Base-by-base conservation (phyloP, 768 basidiomycete species). In the Astraeus odoratus region DNA sequence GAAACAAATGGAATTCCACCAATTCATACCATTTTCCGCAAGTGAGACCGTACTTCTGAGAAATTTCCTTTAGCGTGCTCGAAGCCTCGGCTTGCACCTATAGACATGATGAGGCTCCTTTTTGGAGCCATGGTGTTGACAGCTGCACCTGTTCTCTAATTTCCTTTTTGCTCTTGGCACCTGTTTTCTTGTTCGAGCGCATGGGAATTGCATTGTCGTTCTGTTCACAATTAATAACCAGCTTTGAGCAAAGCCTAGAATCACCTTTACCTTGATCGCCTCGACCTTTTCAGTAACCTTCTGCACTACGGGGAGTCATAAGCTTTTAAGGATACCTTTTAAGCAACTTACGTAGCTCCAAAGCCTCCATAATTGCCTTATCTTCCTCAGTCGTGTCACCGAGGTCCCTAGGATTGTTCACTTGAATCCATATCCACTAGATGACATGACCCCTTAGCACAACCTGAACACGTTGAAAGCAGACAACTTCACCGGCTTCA, bases 141-240 rank as follows among this genome's bases (percentile, higher is more conserved):
- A 20, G 18, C 27, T 42, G 62, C 16, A 83, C 85, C 65, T 80
- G 67, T 59, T 87, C 85, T 33, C 83, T 74, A 6, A 82, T 60
- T 60, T 87, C 82, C 58, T 85, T 87, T 61, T 87, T 88, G 53
- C 82, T 83, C 63, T 75, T 81, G 0, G 71, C 69, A 5, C 83
- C 83, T 18, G 79, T 78, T 60, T 84, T 86, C 64, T 86, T 87
- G 56, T 68, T 86, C 5, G 78, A 72, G 5, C 82, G 79, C 4
- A 72, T 44, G 5, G 86, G 85, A 25, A 87, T 86, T 0, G 79
- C 71, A 3, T 64, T 59, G 46, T 86, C 81, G 42, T 81, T 78
- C 83, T 86, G 4, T 5, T 13, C 24, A 4, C 5, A n/a, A 12
- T 37, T 22, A 23, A 3, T 58, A 19, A 50, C 33, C 41, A 46